These are phyloP conservation scores for Solanum okadae DNA, from an alignment of 257 asterid genomes.

Conservation along the genomic window DNA sequence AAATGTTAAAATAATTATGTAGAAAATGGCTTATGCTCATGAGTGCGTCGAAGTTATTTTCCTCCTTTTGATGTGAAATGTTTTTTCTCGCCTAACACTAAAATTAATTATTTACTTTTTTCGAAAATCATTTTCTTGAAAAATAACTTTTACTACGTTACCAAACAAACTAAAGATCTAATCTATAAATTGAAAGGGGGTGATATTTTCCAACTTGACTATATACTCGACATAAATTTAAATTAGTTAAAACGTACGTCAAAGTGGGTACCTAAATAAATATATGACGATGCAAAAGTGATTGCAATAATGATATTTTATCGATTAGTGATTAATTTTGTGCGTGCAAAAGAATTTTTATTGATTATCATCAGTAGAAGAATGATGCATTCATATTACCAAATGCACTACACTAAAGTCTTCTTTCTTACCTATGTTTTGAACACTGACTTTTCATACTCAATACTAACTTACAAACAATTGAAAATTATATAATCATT, in stretches of 20 bases:
- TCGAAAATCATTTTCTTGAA: background rate
- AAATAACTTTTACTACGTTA: background rate
- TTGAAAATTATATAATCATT: background rate
- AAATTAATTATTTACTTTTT: background rate
- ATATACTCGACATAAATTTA: background rate
- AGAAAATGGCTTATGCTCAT: background rate
- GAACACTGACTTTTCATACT: background rate
- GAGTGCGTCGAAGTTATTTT: background rate
- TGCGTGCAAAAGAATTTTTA: background rate
- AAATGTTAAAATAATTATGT: no score
- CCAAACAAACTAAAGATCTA: background rate
- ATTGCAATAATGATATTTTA: background rate
- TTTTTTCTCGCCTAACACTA: no score
- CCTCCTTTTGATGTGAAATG: background rate
- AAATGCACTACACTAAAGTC: background rate
- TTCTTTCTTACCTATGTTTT: background rate
- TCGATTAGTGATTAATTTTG: background rate
- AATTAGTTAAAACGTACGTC: background rate
- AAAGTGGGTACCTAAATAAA: background rate
- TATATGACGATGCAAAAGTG: background rate
- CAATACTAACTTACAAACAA: background rate
- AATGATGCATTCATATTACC: background rate
- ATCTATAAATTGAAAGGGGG: background rate
- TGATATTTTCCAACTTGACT: background rate
- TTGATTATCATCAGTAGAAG: background rate